Evolutionary conservation across 257 asterid genomes (phyloP), one percentile per base, ranked within the genome.

Genomic region (Capsicum pubescens): DNA sequence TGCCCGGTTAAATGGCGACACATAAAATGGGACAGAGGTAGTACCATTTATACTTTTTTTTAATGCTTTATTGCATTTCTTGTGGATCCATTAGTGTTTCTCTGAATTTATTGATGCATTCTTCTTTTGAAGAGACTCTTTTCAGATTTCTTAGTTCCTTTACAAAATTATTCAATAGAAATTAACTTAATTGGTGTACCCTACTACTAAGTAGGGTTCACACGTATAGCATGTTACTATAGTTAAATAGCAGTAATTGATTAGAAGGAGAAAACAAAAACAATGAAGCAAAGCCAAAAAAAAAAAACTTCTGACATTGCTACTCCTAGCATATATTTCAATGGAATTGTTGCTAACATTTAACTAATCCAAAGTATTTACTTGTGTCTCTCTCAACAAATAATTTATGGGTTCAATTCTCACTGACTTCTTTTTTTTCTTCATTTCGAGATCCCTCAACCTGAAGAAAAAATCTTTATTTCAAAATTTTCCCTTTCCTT

Each of bases 91-190:
- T 72, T 48, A 21, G 39, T 13, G 6, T 19, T 60, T 60, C 14
- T 19, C 36, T 19, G 36, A 60, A 46, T 72, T 72, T 21, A 74
- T 39, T 50, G 19, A 74, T 21, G 12, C 35, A 2, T 44, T 50
- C 9, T 72, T 72, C 19, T 48, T 72, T 72, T 72, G 12, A 72
- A 50, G 61, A 74, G 14, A 21, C 36, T 72, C 60, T 50, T 74
- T 74, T 74, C 44, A 48, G 32, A 19, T 5, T 48, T 74, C 46
- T 50, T 74, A 19, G 12, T 74, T 21, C 61, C 1, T 21, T 19
- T 21, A 13, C 46, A 52, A 76, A 76, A 21, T 21, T 6, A 48
- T 3, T 71, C n/a, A 13, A 8, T 19, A 48, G 19, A 72, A 19
- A 19, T 19, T 72, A 48, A 71, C 32, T 46, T 74, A 21, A 74